These are phyloP conservation scores for Fomitopsis pulvina DNA, from an alignment of 768 basidiomycete genomes.

Conservation along the genomic window DNA sequence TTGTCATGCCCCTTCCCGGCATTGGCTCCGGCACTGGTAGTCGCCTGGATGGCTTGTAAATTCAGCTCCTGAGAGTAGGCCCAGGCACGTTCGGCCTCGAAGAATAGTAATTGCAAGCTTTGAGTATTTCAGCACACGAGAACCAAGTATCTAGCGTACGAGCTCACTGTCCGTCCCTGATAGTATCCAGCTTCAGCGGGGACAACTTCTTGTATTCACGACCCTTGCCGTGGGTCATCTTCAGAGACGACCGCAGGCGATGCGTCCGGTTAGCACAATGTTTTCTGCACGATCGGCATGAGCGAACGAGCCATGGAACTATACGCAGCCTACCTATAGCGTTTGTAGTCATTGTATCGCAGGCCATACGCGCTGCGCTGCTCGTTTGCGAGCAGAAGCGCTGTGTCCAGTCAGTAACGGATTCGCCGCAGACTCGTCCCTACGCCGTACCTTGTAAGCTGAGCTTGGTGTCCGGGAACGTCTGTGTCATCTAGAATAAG, in stretches of 20 bases:
- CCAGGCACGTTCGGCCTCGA: conserved; percentile 92
- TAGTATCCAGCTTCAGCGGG: conserved; percentile 53
- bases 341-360: conserved; percentile 80
- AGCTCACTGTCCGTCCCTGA: conserved; percentile 82
- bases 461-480: conserved; percentile 9
- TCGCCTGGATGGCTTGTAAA: conserved; percentile 41
- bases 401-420: conserved; percentile 32
- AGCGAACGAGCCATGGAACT: not conserved
- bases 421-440: not conserved
- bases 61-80: conserved; percentile 80
- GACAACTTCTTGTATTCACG: conserved; percentile 86
- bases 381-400: conserved; percentile 78
- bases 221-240: conserved; percentile 83
- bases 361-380: conserved; percentile 89
- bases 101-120: conserved; percentile 78
- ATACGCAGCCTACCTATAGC: conserved; percentile 59
- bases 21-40: conserved; percentile 28
- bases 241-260: conserved; percentile 76
- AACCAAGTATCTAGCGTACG: not conserved
- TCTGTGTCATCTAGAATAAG: conserved; percentile 8
- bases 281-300: conserved; percentile 45
- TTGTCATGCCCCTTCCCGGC: conserved; percentile 17
- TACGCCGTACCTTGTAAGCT: conserved; percentile 36
- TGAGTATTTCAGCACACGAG: conserved; percentile 2
- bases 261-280: conserved; percentile 91